Evolutionary conservation across 106 monocot genomes (phyloP), one percentile per base, ranked within the genome.

Genomic region (Dioscorea zingiberensis): DNA sequence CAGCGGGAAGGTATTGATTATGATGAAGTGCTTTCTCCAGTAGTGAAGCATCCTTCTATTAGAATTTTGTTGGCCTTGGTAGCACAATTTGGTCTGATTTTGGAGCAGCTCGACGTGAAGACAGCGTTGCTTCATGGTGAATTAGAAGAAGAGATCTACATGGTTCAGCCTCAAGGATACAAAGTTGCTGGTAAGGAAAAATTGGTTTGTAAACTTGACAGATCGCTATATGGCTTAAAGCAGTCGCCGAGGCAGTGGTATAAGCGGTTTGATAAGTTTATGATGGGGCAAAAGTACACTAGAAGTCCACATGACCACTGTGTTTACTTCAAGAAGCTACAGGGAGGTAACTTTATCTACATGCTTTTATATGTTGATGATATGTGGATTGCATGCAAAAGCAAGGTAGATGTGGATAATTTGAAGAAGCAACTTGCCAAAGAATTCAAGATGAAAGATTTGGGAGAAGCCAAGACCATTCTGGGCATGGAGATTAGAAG

Each of bases 121-220:
- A 73, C 54, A 1, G 47, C 56, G 0, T 75, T 75, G 27, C 25
- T 76, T 24, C 69, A 55, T 63, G 28, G 69, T 26, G 47, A 69
- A 14, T 14, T 64, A 2, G 27, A 76, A 3, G 63, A 76, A 1
- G 13, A 44, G 1, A 56, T 76, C 13, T 70, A 25, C 28, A 58
- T 68, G 69, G 13, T 23, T 3, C 69, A 76, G 21, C 69, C 21
- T 9, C 11, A 63, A 29, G 46, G 69, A 0, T 74, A 47, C 13
- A 27, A 22, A 21, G 17, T 47, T 26, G 16, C 3, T 19, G 27
- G 28, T 0, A 62, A 64, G 15, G 28, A 63, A 21, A 44, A 64
- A 26, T 13, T 65, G 7, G 63, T 69, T 6, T 76, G 48, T n/a
- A 21, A 2, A 12, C 44, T 75, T 0, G 57, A 47, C n/a, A 63